These are phyloP conservation scores for Isabelozyma pseudorhagii DNA, from an alignment of 805 yeast genomes.

Conservation along the genomic window DNA sequence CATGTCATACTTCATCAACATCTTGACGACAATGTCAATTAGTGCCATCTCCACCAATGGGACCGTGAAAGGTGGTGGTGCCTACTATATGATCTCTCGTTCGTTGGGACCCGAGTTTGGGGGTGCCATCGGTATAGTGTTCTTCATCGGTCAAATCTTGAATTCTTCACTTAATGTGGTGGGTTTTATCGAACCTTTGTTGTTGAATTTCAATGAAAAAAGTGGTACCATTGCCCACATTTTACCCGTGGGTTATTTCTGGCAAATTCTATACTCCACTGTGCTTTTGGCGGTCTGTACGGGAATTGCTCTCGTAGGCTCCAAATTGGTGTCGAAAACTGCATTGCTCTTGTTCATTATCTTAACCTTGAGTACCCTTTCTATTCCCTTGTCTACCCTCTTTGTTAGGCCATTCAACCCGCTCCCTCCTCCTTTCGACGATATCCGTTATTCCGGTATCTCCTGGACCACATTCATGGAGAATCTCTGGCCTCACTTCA, in stretches of 20 bases:
- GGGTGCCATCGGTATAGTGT: conserved; percentile 93
- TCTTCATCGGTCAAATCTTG: conserved; percentile 90
- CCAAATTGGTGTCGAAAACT: conserved; percentile 75
- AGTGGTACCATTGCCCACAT: conserved; percentile 54
- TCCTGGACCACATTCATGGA: conserved; percentile 61
- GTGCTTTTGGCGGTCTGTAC: conserved; percentile 67
- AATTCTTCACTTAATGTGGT: conserved; percentile 92
- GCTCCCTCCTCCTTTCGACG: conserved; percentile 45
- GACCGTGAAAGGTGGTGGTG: conserved; percentile 97
- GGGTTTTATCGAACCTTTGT: conserved; percentile 88
- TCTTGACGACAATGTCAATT: conserved; percentile 82
- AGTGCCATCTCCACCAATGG: conserved; percentile 98
- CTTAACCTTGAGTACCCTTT: conserved; percentile 66
- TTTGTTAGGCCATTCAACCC: conserved; percentile 58
- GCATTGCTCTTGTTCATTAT: conserved; percentile 72
- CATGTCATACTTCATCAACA: conserved; percentile 74
- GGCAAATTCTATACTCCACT: conserved; percentile 71
- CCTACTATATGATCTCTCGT: conserved; percentile 94
- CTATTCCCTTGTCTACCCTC: conserved; percentile 77
- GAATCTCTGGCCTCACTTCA: conserved; percentile 77
- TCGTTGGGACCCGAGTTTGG: conserved; percentile 98
- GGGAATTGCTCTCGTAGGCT: conserved; percentile 73
- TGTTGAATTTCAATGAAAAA: conserved; percentile 68
- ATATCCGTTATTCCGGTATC: conserved; percentile 63
- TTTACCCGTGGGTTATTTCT: conserved; percentile 70